Evolutionary conservation across 331 rosid species (phyloP).

Genomic region (Malus hybrid): DNA sequence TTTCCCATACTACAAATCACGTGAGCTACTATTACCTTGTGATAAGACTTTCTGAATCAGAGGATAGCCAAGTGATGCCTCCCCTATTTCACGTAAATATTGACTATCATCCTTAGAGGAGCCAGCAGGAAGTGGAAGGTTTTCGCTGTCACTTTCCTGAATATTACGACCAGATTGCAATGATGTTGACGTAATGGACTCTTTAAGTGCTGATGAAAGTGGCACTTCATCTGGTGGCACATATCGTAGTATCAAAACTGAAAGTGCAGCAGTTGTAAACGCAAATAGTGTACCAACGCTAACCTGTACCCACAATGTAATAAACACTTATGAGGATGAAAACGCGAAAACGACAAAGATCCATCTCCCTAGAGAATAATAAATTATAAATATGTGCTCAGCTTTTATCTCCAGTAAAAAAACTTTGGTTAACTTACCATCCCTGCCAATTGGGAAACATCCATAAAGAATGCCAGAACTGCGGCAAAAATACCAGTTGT

Average conservation of each 20-base stretch:
- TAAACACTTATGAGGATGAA: neutral
- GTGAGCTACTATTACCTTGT: slow-evolving; percentile 35
- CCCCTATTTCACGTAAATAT: slow-evolving; percentile 18
- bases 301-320: slow-evolving; percentile 34
- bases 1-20: neutral
- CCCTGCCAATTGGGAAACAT: slow-evolving; percentile 70
- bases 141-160: slow-evolving; percentile 15
- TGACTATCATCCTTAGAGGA: slow-evolving; percentile 15
- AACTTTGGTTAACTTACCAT: slow-evolving; percentile 44
- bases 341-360: neutral
- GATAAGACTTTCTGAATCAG: slow-evolving; percentile 32
- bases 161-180: slow-evolving; percentile 18
- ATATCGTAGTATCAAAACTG: slow-evolving; percentile 70
- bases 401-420: slow-evolving; percentile 6
- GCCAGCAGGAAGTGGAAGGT: slow-evolving; percentile 15
- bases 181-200: slow-evolving; percentile 22
- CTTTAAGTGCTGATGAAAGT: slow-evolving; percentile 41
- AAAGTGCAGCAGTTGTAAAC: slow-evolving; percentile 56
- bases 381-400: neutral
- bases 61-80: slow-evolving; percentile 38
- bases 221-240: slow-evolving; percentile 70
- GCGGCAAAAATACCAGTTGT: slow-evolving; percentile 58
- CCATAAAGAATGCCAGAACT: slow-evolving; percentile 60
- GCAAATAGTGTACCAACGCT: slow-evolving; percentile 72
- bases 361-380: neutral